Percentiles rank a stretch among this genome's conserved stretches.
These are phyloP conservation scores for Lepiota brunneoincarnata DNA, from an alignment of 768 basidiomycete species.

Conservation along the genomic window DNA sequence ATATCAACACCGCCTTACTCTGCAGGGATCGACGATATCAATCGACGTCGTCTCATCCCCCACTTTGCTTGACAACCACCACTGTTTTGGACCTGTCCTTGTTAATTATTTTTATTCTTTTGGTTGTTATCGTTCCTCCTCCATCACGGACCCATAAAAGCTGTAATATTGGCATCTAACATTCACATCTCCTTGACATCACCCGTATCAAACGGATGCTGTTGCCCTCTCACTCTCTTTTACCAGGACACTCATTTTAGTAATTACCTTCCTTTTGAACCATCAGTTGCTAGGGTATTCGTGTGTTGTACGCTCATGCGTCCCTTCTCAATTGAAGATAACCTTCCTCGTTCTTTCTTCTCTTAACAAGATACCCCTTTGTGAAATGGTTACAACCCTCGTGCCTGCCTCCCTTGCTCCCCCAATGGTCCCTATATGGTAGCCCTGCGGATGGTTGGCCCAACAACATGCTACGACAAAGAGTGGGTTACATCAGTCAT, in stretches of 20 bases:
- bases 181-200: neutral
- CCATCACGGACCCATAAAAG: constrained; percentile 5
- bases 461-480: too few relatives aligned
- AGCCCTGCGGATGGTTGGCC: too few relatives aligned
- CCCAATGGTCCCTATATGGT: neutral
- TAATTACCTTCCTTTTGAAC: constrained; percentile 5
- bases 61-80: constrained; percentile 9
- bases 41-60: constrained; percentile 16
- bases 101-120: neutral
- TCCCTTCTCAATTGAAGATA: neutral
- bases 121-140: neutral
- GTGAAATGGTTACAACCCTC: neutral
- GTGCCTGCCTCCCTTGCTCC: neutral
- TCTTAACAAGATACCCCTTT: neutral
- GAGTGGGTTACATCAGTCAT: constrained; percentile 52
- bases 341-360: neutral
- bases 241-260: constrained; percentile 7
- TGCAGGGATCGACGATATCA: constrained; percentile 25
- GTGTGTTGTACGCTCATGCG: neutral
- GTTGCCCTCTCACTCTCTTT: constrained; percentile 6
- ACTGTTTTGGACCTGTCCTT: neutral
- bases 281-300: constrained; percentile 6
- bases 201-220: neutral
- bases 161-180: constrained; percentile 8
- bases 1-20: constrained; percentile 41